Conservation (phyloP, 768 basidiomycete species). For the Termitomyces sp. region DNA sequence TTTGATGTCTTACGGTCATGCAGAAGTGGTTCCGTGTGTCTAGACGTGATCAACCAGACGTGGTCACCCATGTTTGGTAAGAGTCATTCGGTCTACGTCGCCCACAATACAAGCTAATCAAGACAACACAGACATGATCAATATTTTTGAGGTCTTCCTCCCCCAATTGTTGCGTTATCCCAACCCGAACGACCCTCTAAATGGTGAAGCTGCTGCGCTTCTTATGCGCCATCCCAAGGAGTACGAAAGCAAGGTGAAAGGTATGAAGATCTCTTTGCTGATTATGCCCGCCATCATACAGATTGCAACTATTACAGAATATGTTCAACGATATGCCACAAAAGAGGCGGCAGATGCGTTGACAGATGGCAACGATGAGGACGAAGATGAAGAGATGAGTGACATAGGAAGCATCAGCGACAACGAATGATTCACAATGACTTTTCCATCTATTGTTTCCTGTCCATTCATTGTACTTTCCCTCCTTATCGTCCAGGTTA, state of each 20-base stretch:
- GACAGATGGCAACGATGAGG: constrained; percentile 53
- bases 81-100: constrained; percentile 24
- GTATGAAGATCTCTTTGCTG: constrained; percentile 31
- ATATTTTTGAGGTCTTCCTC: constrained; percentile 97
- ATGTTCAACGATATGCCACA: constrained; percentile 92
- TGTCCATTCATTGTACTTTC: constrained; percentile 6
- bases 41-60: constrained; percentile 98
- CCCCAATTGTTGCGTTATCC: constrained; percentile 97
- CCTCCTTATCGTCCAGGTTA: constrained; percentile 7
- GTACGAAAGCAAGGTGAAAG: constrained; percentile 92
- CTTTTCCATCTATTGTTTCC: not conserved
- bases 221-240: constrained; percentile 97
- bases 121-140: constrained; percentile 81
- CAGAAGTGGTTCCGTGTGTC: constrained; percentile 95
- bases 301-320: constrained; percentile 50
- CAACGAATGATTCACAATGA: constrained; percentile 36
- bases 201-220: constrained; percentile 95
- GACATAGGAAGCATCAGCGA: constrained; percentile 81
- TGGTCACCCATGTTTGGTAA: constrained; percentile 99
- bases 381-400: constrained; percentile 83
- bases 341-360: constrained; percentile 84
- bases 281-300: not conserved
- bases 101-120: not conserved
- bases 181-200: constrained; percentile 96
- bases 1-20: constrained; percentile 7